Conservation (phyloP, 345 rosid species). For the Arabis hirsuta region DNA sequence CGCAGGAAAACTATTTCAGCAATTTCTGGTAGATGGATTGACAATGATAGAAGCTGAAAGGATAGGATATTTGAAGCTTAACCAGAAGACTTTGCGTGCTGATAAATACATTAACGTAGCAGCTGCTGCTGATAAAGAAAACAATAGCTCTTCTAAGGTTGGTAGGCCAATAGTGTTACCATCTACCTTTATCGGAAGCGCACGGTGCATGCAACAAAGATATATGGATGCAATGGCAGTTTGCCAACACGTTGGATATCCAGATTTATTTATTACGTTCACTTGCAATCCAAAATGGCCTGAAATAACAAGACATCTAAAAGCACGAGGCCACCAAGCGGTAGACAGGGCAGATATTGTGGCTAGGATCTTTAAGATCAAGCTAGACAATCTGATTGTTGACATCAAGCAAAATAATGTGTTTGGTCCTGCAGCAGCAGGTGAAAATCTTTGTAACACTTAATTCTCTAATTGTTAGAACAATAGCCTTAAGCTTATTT, state of each 20-base stretch:
- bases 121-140: background rate
- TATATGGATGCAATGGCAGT: slow-evolving; percentile 20
- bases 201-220: background rate
- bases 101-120: background rate
- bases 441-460: background rate
- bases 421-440: background rate
- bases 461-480: no score
- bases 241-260: slow-evolving; percentile 6
- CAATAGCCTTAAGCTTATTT: no score
- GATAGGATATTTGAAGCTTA: background rate
- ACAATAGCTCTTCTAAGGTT: background rate
- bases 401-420: background rate
- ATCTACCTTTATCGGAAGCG: background rate
- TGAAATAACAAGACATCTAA: background rate
- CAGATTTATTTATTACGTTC: slow-evolving; percentile 4
- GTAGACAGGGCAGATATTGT: background rate
- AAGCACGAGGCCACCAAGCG: background rate
- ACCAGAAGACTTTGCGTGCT: background rate
- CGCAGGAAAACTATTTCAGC: background rate
- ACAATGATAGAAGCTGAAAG: slow-evolving; percentile 13
- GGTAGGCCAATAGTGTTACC: background rate
- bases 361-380: background rate
- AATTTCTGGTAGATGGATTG: background rate
- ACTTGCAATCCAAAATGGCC: slow-evolving; percentile 20
- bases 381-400: background rate